These are phyloP conservation scores for Phytophthora uliginosa DNA, from an alignment of 352 stramenopile species.

Conservation along the genomic window DNA sequence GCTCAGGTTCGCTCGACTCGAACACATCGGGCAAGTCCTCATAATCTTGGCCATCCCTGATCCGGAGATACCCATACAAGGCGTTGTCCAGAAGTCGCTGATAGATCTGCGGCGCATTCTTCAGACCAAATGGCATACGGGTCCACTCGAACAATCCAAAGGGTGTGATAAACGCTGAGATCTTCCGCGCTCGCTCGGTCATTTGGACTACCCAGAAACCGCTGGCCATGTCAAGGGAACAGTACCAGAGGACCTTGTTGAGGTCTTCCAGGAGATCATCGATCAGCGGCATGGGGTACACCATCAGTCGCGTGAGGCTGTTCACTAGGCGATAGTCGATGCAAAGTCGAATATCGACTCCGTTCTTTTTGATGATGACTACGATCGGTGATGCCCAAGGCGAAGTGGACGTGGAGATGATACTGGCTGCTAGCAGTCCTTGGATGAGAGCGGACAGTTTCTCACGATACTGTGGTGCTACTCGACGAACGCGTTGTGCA, in stretches of 20 bases:
- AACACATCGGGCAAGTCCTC: too few species aligned
- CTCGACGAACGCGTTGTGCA: constrained; percentile 6
- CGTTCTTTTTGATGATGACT: constrained; percentile 33
- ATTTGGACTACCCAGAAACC: constrained; percentile 34
- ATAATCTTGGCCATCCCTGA: too few species aligned
- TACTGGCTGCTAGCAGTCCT: too few species aligned
- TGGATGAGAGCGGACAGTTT: too few species aligned
- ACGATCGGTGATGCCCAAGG: constrained; percentile 30
- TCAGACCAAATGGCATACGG: constrained; percentile 31
- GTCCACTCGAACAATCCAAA: constrained; percentile 34
- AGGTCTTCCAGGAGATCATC: constrained; percentile 26
- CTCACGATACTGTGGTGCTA: too few species aligned
- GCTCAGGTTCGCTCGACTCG: too few species aligned
- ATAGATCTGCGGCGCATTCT: constrained; percentile 19
- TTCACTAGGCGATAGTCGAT: constrained; percentile 30
- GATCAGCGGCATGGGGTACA: constrained; percentile 8
- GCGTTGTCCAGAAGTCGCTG: too few species aligned
- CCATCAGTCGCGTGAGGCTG: constrained; percentile 19
- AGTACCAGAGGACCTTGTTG: constrained; percentile 24
- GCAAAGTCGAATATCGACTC: constrained; percentile 23
- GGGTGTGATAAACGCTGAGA: constrained; percentile 35
- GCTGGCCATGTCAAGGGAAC: constrained; percentile 27
- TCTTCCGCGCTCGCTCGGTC: constrained; percentile 15
- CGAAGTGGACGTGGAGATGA: constrained; percentile 5
- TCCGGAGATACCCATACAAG: too few species aligned